Conservation (phyloP, 2,329 filamentous ascomycete genomes). For the Beauveria caledonica region DNA sequence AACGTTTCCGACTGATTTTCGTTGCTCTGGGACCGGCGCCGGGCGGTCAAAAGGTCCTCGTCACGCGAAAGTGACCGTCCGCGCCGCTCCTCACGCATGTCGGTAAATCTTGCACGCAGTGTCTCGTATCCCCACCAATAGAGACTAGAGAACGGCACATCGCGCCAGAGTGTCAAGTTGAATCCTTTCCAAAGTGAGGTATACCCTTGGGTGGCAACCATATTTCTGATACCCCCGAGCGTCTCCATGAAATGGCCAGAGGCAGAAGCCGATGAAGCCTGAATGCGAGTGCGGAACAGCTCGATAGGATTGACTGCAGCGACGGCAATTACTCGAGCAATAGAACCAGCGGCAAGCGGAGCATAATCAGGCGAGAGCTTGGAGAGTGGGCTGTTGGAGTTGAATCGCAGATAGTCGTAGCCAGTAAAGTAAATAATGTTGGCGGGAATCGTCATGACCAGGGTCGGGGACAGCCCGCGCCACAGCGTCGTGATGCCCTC, state of each 20-base stretch:
- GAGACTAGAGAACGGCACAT: constrained; percentile 92
- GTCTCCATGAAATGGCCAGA: constrained; percentile 73
- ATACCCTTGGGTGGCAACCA: constrained; percentile 73
- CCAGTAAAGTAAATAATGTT: constrained; percentile 99
- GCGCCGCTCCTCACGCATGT: constrained; percentile 50
- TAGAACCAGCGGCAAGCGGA: constrained; percentile 70
- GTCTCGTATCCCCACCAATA: constrained; percentile 99
- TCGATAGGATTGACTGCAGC: constrained; percentile 83
- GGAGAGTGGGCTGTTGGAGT: constrained; percentile 62
- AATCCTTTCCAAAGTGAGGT: constrained; percentile 83
- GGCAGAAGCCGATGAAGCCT: constrained; percentile 58
- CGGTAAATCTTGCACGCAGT: constrained; percentile 62
- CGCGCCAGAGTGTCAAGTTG: constrained; percentile 86
- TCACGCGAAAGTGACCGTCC: constrained; percentile 30
- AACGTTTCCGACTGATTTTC: constrained; percentile 73
- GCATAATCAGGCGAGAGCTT: constrained; percentile 60
- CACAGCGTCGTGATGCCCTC: constrained; percentile 83
- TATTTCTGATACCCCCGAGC: constrained; percentile 63
- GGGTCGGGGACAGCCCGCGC: constrained; percentile 87
- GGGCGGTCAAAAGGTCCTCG: constrained; percentile 31
- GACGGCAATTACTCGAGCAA: constrained; percentile 72
- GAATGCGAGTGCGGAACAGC: constrained; percentile 86
- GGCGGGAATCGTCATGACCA: constrained; percentile 86
- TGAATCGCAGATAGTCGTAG: constrained; percentile 86
- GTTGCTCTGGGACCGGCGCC: constrained; percentile 50